Base-by-base conservation (phyloP, 1,284 basidiomycete species). In the Ustilago hordei region DNA sequence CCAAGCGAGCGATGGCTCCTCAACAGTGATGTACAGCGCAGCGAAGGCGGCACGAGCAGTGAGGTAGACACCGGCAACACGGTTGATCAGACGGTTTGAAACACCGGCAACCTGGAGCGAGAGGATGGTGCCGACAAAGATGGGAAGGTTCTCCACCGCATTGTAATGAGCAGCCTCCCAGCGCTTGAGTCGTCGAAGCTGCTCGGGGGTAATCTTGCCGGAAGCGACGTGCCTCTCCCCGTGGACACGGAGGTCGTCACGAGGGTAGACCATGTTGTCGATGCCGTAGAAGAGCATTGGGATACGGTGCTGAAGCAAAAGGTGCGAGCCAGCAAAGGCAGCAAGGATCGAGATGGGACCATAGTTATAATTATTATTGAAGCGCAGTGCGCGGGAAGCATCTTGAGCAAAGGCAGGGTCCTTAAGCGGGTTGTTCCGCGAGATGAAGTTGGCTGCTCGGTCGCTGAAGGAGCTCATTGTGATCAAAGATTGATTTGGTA, bases 101-200 rank as follows among this genome's bases (percentile, higher is more conserved):
- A 64, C 75, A 52, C 70, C 67, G 4, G 75, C 67, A 23, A 78
- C 38, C 35, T 78, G 75, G 3, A 78, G 75, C 39, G 75, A 78
- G n/a, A 78, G 57, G 34, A 78, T 69, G 59, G 75, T 47, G 28
- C 66, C 75, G 43, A 78, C 32, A 43, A 78, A 78, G 59, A 78
- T 56, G 52, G 75, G 70, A 7, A 78, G 61, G 60, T 65, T 69
- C 45, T 74, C 75, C 28, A 78, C 50, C 19, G 75, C 66, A 39
- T 78, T 78, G 75, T 78, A 78, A 64, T 78, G 75, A 47, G 75
- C 75, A 15, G 75, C 75, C 56, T 78, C 64, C 75, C 75, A 78
- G 36, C 75, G 70, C 57, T 69, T 69, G 45, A 78, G 68, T 38
- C 70, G 60, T n/a, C 64, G 60, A 34, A 78, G 75, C 53, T 69